Percentiles rank a stretch among this genome's conserved stretches.
Conservation (phyloP, 805 yeast species). For the Aciculoconidium aculeatum region DNA sequence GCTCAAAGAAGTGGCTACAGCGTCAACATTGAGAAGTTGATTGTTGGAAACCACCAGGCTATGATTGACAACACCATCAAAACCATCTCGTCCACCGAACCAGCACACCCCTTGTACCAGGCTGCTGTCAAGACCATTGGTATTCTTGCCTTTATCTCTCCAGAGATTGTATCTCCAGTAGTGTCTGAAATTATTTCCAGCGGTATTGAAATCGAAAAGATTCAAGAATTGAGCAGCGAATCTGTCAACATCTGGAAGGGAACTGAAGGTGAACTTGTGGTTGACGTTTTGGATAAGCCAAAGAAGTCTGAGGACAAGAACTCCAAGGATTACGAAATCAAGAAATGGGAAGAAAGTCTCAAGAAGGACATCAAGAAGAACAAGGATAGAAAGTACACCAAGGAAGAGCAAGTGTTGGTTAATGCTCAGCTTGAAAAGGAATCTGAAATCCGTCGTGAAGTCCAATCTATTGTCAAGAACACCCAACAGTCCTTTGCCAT, state of each 20-base stretch:
- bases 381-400: conserved; percentile 52
- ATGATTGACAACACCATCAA: conserved; percentile 16
- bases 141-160: conserved; percentile 52
- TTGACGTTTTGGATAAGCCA: conserved; percentile 49
- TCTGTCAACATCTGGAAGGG: conserved; percentile 64
- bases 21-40: conserved; percentile 59
- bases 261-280: conserved; percentile 62
- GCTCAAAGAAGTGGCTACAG: conserved; percentile 45
- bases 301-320: conserved; percentile 57
- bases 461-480: conserved; percentile 31
- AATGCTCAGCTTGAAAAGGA: conserved; percentile 63
- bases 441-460: conserved; percentile 43
- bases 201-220: conserved; percentile 34
- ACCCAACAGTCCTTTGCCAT: conserved; percentile 48
- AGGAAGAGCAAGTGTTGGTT: conserved; percentile 66
- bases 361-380: conserved; percentile 65
- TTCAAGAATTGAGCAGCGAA: conserved; percentile 40
- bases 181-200: conserved; percentile 37
- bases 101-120: conserved; percentile 39
- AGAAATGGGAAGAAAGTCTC: conserved; percentile 84
- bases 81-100: conserved; percentile 16
- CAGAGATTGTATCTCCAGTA: conserved; percentile 49
- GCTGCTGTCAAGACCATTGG: conserved; percentile 38
- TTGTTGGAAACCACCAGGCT: conserved; percentile 21
- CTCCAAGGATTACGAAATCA: conserved; percentile 76